These are phyloP conservation scores for Rhododendron simsii DNA, from an alignment of 148 eudicot species.

Conservation along the genomic window DNA sequence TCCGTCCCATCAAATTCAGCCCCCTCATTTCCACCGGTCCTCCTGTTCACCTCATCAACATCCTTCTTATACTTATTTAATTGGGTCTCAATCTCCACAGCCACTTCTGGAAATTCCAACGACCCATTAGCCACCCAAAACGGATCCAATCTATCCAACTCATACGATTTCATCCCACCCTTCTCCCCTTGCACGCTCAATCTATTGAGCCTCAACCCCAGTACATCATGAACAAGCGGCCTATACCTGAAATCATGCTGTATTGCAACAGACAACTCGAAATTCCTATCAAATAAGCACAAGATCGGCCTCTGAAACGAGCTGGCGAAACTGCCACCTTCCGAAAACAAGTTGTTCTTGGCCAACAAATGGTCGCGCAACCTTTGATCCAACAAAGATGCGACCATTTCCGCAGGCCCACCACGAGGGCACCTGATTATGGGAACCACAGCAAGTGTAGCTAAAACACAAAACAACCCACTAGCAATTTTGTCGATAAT, in stretches of 20 bases:
- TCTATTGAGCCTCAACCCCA: conserved; percentile 84
- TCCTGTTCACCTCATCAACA: conserved; percentile 85
- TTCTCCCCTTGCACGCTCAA: conserved; percentile 78
- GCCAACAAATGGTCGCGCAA: conserved; percentile 81
- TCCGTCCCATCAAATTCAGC: conserved; percentile 93
- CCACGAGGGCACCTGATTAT: conserved; percentile 82
- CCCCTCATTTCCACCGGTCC: conserved; percentile 81
- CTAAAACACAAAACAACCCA: conserved; percentile 86
- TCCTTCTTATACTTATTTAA: conserved; percentile 83
- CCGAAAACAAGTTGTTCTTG: conserved; percentile 84
- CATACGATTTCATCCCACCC: conserved; percentile 78
- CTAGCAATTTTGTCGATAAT: conserved; percentile 64
- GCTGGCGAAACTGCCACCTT: conserved; percentile 62
- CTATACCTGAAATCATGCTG: conserved; percentile 96
- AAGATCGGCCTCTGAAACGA: conserved; percentile 86
- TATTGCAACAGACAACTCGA: conserved; percentile 77
- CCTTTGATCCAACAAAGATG: conserved; percentile 77
- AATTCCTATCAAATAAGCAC: conserved; percentile 84
- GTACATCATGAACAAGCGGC: conserved; percentile 89
- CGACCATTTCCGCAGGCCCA: conserved; percentile 98
- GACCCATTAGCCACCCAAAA: conserved; percentile 83
- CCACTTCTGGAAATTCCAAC: conserved; percentile 92
- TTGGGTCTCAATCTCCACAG: conserved; percentile 90
- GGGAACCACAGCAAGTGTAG: conserved; percentile 86
- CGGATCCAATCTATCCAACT: conserved; percentile 68